A percentile compares a stretch with the other conserved stretches of the same genome.
Evolutionary conservation across 2,329 filamentous ascomycete genomes (phyloP).

Genomic region (Exophiala mesophila): DNA sequence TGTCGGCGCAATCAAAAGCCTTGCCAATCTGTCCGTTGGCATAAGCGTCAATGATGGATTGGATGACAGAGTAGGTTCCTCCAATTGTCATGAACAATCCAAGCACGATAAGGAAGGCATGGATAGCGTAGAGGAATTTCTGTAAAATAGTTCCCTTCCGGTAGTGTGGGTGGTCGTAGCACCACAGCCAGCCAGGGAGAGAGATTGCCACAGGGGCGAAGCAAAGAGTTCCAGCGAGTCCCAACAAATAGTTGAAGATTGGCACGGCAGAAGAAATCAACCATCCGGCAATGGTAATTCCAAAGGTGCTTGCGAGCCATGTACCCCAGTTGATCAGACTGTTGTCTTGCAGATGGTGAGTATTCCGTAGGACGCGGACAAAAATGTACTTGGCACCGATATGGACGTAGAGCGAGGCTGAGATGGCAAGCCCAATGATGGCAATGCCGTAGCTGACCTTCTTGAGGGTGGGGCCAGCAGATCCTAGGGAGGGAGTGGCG

Average conservation of each 20-base stretch:
- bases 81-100: constrained; percentile 46
- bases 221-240: constrained; percentile 46
- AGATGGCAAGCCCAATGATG: constrained; percentile 31
- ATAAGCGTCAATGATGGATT: constrained; percentile 11
- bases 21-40: constrained; percentile 8
- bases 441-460: constrained; percentile 43
- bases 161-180: constrained; percentile 41
- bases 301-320: constrained; percentile 45
- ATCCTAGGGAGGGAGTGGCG: constrained; percentile 45
- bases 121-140: constrained; percentile 37
- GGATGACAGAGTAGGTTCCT: constrained; percentile 35
- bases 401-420: constrained; percentile 29
- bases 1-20: constrained; percentile 16
- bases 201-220: constrained; percentile 49
- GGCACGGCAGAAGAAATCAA: constrained; percentile 51
- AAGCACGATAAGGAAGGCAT: constrained; percentile 41
- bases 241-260: constrained; percentile 51
- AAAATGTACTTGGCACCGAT: constrained; percentile 54
- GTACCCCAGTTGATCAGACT: constrained; percentile 48
- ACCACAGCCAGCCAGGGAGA: constrained; percentile 49
- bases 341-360: constrained; percentile 48
- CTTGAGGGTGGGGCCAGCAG: constrained; percentile 40
- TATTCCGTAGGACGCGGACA: constrained; percentile 50
- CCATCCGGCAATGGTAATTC: constrained; percentile 30
- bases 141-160: constrained; percentile 33